These are phyloP conservation scores for Rhexocercosporidium sp. DNA, from an alignment of 2,329 filamentous ascomycete species.

Conservation along the genomic window DNA sequence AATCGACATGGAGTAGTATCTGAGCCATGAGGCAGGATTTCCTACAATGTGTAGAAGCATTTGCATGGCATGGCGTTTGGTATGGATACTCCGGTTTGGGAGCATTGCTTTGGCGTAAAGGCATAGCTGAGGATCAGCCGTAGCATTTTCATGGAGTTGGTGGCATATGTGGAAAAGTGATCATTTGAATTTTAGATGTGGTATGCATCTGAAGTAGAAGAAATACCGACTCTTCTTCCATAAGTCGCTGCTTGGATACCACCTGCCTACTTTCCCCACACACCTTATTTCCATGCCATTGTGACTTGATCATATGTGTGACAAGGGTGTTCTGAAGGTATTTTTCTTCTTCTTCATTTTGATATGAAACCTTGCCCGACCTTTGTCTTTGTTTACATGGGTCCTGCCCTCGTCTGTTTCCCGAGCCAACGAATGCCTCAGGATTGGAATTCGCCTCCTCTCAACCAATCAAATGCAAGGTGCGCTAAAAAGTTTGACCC, in stretches of 20 bases:
- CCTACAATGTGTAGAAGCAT: background rate
- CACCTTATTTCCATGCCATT: background rate
- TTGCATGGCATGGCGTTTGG: slow-evolving; percentile 7
- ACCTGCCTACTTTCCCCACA: background rate
- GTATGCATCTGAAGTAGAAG: background rate
- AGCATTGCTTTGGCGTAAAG: slow-evolving; percentile 9
- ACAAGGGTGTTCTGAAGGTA: too few species aligned
- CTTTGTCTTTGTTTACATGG: background rate
- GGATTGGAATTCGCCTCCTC: slow-evolving; percentile 21
- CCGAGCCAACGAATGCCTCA: background rate
- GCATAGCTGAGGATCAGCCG: background rate
- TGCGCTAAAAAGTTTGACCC: slow-evolving; percentile 20
- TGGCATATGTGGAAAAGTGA: background rate
- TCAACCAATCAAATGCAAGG: slow-evolving; percentile 27
- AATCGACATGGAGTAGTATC: slow-evolving; percentile 16
- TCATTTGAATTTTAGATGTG: background rate
- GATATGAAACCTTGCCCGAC: too few species aligned
- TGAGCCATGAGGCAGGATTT: background rate
- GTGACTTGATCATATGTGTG: background rate
- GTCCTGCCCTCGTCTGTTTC: background rate
- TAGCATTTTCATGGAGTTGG: slow-evolving; percentile 12
- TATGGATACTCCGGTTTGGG: background rate
- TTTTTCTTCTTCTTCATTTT: too few species aligned
- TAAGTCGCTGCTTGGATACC: background rate
- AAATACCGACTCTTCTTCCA: background rate